phyloP scores from a whole-genome alignment of 2,329 filamentous ascomycete genomes.

The Epichloe baconii region DNA sequence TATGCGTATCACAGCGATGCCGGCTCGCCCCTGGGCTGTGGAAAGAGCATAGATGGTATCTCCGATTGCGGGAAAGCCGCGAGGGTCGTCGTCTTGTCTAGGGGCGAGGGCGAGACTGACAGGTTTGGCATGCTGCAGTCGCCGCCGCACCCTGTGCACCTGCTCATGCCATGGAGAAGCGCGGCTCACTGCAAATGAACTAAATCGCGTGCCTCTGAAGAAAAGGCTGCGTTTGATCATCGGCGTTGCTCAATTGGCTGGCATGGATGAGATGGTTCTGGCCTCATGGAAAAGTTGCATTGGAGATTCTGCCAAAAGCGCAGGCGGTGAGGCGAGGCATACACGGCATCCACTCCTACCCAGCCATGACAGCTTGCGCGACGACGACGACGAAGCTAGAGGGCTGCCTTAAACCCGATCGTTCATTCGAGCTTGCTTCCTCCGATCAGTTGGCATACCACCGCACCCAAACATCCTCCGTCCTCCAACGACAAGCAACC shows the following conservation, averaged over 20 bases:
- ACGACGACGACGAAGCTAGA: constrained; percentile 12
- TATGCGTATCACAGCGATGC: constrained; percentile 79
- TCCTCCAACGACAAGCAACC: not conserved
- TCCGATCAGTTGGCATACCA: constrained; percentile 4
- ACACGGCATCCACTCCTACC: constrained; percentile 3
- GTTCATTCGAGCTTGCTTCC: constrained; percentile 5
- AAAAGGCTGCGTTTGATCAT: constrained; percentile 1
- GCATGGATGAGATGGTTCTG: not conserved
- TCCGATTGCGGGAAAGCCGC: constrained; percentile 9
- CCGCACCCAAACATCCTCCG: constrained; percentile 3
- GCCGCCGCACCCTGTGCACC: not conserved
- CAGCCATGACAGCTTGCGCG: constrained; percentile 4
- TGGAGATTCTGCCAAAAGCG: not conserved
- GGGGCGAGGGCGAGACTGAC: not conserved
- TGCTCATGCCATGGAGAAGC: not conserved
- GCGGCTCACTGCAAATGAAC: not conserved
- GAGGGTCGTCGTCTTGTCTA: not conserved
- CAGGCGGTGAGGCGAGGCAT: constrained; percentile 11
- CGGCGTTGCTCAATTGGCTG: not conserved
- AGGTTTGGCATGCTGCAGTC: not conserved
- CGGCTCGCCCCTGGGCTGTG: constrained; percentile 71
- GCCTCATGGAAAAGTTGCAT: not conserved
- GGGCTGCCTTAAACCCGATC: constrained; percentile 11
- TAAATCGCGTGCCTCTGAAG: not conserved
- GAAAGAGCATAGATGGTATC: constrained; percentile 88